phyloP scores from a whole-genome alignment of 768 basidiomycete species.

The Mycena amicta region DNA sequence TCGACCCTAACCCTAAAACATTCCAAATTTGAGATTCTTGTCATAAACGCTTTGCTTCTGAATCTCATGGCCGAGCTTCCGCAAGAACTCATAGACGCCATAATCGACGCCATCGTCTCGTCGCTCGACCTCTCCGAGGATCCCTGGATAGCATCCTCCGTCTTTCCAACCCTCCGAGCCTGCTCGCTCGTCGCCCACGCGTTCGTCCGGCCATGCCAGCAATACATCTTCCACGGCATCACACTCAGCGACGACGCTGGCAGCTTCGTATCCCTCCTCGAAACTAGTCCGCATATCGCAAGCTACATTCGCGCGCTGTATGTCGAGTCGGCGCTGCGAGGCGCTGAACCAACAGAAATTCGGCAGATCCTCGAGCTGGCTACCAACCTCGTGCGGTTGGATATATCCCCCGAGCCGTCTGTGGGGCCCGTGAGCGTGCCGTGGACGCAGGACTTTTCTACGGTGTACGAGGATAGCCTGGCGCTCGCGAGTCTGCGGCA shows the following conservation, averaged over 20 bases:
- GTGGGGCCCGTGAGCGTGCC: neutral
- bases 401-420: neutral
- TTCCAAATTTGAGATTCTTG: too few relatives aligned
- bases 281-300: constrained; percentile 6
- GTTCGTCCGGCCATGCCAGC: constrained; percentile 15
- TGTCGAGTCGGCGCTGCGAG: constrained; percentile 2
- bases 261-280: neutral
- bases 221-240: constrained; percentile 14
- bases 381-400: constrained; percentile 6
- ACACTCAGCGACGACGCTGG: constrained; percentile 2
- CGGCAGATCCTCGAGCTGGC: constrained; percentile 4
- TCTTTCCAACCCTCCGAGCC: constrained; percentile 9
- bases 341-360: neutral
- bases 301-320: constrained; percentile 8
- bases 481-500: constrained; percentile 8
- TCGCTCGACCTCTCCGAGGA: neutral
- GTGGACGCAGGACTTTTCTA: neutral
- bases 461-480: neutral
- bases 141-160: constrained; percentile 3
- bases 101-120: constrained; percentile 10
- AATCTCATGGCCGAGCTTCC: constrained; percentile 4
- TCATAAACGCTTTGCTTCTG: neutral
- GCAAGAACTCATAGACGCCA: constrained; percentile 17
- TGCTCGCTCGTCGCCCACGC: constrained; percentile 13
- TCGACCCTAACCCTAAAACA: too few relatives aligned